A percentile compares a stretch with the other conserved stretches of the same genome.
These are phyloP conservation scores for Mortierella sp. DNA, from an alignment of 371 early-diverging fungal genomes.

Conservation along the genomic window DNA sequence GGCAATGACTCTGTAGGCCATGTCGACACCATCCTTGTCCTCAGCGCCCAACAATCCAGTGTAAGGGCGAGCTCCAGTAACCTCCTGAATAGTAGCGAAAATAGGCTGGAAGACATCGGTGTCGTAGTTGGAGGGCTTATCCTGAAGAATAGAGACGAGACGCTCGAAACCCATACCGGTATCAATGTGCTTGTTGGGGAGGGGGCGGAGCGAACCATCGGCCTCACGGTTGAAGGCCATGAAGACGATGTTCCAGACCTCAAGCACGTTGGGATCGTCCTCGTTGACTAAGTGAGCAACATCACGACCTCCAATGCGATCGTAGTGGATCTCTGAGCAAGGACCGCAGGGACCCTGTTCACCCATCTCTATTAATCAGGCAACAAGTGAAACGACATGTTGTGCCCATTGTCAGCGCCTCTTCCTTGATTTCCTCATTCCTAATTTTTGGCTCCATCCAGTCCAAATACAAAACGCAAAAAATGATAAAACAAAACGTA, in stretches of 20 bases:
- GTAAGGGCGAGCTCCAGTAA: conserved; percentile 91
- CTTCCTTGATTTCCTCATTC: neutral
- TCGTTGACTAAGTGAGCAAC: conserved; percentile 96
- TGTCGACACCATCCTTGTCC: conserved; percentile 95
- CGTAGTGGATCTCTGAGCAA: conserved; percentile 99
- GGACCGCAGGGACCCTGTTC: conserved; percentile 99
- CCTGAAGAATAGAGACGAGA: conserved; percentile 96
- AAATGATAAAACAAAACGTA: conserved; percentile 40
- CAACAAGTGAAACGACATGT: neutral
- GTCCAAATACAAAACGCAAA: neutral
- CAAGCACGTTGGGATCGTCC: conserved; percentile 99
- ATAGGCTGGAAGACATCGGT: conserved; percentile 96
- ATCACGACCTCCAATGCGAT: conserved; percentile 98
- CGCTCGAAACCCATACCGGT: conserved; percentile 99
- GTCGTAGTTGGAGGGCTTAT: conserved; percentile 98
- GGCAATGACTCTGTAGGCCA: conserved; percentile 99
- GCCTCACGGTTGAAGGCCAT: conserved; percentile 99
- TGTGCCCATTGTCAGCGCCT: neutral
- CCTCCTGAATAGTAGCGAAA: conserved; percentile 87
- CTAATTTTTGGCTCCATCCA: neutral
- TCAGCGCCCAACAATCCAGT: conserved; percentile 91
- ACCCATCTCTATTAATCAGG: conserved; percentile 90
- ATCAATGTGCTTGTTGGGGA: conserved; percentile 99
- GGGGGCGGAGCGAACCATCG: conserved; percentile 90
- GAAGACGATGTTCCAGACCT: conserved; percentile 99